Conservation (phyloP, 306 rosid species). For the Astragalus membranaceus region DNA sequence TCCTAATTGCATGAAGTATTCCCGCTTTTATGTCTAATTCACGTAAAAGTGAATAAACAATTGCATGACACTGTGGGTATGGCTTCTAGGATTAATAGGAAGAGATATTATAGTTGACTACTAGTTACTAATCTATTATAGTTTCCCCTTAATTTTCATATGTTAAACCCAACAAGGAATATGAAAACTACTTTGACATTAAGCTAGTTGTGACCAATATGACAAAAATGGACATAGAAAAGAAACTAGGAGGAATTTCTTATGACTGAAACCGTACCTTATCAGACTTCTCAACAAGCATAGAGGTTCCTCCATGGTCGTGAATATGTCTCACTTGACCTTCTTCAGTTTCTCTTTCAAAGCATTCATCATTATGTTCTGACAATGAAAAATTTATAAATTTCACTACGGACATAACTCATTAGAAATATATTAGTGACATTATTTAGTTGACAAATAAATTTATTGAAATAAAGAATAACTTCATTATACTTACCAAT, state of each 20-base stretch:
- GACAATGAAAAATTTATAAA: not conserved
- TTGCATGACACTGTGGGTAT: too few relatives aligned
- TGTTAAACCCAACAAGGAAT: not conserved
- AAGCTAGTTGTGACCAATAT: not conserved
- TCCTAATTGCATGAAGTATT: too few relatives aligned
- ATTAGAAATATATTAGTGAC: not conserved
- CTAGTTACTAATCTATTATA: too few relatives aligned
- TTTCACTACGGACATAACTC: not conserved
- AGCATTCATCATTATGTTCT: constrained; percentile 28
- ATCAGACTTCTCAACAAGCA: not conserved
- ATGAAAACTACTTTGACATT: not conserved
- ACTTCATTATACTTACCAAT: constrained; percentile 19
- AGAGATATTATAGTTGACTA: too few relatives aligned
- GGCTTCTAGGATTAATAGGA: too few relatives aligned
- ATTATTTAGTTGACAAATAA: not conserved
- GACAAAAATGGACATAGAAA: not conserved
- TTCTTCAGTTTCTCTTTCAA: not conserved
- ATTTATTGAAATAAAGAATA: too few relatives aligned
- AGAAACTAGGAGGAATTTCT: not conserved
- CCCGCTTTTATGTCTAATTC: too few relatives aligned
- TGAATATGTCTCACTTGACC: not conserved
- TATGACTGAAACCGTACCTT: constrained; percentile 7
- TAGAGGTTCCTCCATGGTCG: not conserved
- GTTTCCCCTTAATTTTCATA: not conserved
- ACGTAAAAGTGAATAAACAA: too few relatives aligned